Conservation (phyloP, 768 basidiomycete species). For the Candolleomyces aberdarensis region DNA sequence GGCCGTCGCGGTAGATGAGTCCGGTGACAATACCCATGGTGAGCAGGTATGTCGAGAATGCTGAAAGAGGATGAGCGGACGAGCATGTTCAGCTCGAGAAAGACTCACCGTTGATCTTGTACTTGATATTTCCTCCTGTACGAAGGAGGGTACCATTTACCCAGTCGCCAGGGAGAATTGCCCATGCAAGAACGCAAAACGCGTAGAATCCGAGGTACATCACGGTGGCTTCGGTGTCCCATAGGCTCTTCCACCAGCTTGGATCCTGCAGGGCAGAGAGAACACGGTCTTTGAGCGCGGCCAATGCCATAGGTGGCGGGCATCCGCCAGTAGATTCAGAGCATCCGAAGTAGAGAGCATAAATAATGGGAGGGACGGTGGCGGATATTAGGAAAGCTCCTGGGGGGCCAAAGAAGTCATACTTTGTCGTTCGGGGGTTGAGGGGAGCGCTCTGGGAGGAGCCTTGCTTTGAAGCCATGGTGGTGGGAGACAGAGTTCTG, state of each 20-base stretch:
- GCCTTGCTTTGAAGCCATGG: slow-evolving; percentile 17
- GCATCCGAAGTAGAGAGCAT: slow-evolving; percentile 76
- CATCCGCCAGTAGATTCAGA: slow-evolving; percentile 70
- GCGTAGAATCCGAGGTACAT: slow-evolving; percentile 89
- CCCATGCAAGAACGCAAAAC: slow-evolving; percentile 84
- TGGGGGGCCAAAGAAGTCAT: slow-evolving; percentile 82
- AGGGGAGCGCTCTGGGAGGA: slow-evolving; percentile 24
- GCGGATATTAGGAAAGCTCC: slow-evolving; percentile 72
- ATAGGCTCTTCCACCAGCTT: slow-evolving; percentile 71
- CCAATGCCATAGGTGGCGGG: slow-evolving; percentile 44
- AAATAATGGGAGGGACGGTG: slow-evolving; percentile 67
- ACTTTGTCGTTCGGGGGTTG: slow-evolving; percentile 69
- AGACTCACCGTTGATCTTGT: slow-evolving; percentile 90
- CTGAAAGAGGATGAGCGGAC: slow-evolving; percentile 37
- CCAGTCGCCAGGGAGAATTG: slow-evolving; percentile 68
- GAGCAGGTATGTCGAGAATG: slow-evolving; percentile 83
- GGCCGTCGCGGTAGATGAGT: slow-evolving; percentile 69
- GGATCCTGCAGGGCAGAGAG: slow-evolving; percentile 42
- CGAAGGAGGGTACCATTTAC: slow-evolving; percentile 70
- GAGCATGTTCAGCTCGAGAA: neutral
- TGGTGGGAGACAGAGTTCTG: slow-evolving; percentile 8
- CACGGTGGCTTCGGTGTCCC: slow-evolving; percentile 75
- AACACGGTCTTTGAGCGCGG: slow-evolving; percentile 38
- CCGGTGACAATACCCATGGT: slow-evolving; percentile 72
- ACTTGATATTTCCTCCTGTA: slow-evolving; percentile 71